Evolutionary conservation across 2,329 filamentous ascomycete species (phyloP), one percentile per base, ranked within the genome.

Genomic region (Diaporthe vaccinii): DNA sequence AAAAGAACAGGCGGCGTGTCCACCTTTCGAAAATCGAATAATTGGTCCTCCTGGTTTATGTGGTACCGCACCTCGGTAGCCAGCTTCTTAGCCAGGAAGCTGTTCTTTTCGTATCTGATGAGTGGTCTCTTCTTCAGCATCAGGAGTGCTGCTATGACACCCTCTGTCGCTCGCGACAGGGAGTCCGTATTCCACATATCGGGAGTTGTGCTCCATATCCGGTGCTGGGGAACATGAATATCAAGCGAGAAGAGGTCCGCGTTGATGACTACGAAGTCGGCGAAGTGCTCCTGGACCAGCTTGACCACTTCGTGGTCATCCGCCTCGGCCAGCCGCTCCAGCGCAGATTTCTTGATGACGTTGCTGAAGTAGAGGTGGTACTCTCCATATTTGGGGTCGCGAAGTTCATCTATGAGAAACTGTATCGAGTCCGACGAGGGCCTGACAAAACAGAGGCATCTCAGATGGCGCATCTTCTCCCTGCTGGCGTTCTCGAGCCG

Each of bases 351-450:
- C 84, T 97, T 98, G 81, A 97, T 93, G 75, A 99, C 94, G 83
- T 99, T 99, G 87, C 95, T 98, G 84, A 99, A 98, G 84, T 97
- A 98, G 74, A 99, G 90, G 82, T 98, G 92, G 85, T 99, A 99
- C 86, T 99, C 97, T 78, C 97, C 96, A 80, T 99, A 99, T 83
- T 96, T 98, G 6, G 97, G 97, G 68, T 98, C 96, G 76, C 97
- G 91, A 74, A 99, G 89, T 86, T 99, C 97, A 81, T 99, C 97
- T 79, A 99, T 96, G 72, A 99, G 90, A 77, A 94, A 91, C 82
- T 99, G 96, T 81, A 98, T 95, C 7, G 96, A 97, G 79, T 97
- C 95, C 17, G 96, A 90, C 0, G 96, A 98, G 10, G 97, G 97
- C 55, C 97, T 93, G 65, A 99, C 91, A 79, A 99, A 96, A 82